Percentiles rank a stretch among this genome's conserved stretches.
These are phyloP conservation scores for Panicum hallii DNA, from an alignment of 202 grass and related monocot species.

Conservation along the genomic window DNA sequence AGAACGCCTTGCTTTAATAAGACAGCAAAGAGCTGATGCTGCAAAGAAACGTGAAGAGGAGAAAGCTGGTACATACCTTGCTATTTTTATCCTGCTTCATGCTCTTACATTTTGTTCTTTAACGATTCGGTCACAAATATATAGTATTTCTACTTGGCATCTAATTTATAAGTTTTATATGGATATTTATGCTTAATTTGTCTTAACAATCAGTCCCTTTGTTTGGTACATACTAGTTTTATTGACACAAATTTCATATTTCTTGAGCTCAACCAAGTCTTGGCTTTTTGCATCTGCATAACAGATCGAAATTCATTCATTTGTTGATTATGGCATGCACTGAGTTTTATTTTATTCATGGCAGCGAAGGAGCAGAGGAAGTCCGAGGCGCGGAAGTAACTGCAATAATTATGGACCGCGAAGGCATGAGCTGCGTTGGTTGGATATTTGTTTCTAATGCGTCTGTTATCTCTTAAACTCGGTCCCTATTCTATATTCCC, in stretches of 20 bases:
- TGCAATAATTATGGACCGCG: conserved; percentile 9
- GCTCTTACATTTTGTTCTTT: conserved; percentile 12
- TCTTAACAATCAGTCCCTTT: not conserved
- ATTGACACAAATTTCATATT: not conserved
- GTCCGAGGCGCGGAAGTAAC: conserved; percentile 80
- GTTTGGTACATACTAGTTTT: conserved; percentile 4
- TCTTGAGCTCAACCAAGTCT: not conserved
- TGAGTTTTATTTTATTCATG: conserved; percentile 37
- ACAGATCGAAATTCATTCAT: not conserved
- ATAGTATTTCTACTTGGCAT: not conserved
- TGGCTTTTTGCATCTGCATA: not conserved
- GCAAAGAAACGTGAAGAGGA: conserved; percentile 98
- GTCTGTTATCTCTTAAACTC: conserved; percentile 39
- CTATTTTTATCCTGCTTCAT: conserved; percentile 25
- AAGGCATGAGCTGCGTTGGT: conserved; percentile 41
- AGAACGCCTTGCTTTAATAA: conserved; percentile 98
- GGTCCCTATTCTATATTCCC: conserved; percentile 47
- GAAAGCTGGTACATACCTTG: conserved; percentile 80
- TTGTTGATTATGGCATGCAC: conserved; percentile 1
- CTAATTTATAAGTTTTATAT: not conserved
- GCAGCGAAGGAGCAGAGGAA: conserved; percentile 95
- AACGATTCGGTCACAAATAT: not conserved
- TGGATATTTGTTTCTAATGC: conserved; percentile 56
- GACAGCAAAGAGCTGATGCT: conserved; percentile 95
- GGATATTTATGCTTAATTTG: not conserved